Conservation (phyloP, 495 filamentous ascomycete genomes). For the Podospora bellae-mahoneyi region DNA sequence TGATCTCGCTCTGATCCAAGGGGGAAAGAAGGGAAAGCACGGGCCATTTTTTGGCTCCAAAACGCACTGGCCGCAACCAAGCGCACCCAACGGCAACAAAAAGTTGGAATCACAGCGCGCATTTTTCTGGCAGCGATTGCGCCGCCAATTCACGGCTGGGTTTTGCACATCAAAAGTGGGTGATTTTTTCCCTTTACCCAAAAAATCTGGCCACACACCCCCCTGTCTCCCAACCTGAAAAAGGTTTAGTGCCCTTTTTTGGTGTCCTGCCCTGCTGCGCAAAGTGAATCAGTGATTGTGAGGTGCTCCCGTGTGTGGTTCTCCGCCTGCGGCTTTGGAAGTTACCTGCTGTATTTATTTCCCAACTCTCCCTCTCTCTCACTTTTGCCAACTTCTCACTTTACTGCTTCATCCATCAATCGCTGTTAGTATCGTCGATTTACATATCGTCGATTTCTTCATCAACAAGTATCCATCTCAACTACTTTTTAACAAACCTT, state of each 20-base stretch:
- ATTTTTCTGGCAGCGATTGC: constrained; percentile 15
- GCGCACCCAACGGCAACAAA: constrained; percentile 1
- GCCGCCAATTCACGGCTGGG: neutral
- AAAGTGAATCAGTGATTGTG: constrained; percentile 20
- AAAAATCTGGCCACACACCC: constrained; percentile 14
- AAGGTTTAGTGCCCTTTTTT: constrained; percentile 28
- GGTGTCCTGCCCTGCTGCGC: neutral
- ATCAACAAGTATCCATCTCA: constrained; percentile 22
- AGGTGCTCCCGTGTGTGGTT: neutral
- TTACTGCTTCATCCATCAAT: neutral
- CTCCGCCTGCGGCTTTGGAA: neutral
- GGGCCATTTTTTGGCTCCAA: constrained; percentile 18
- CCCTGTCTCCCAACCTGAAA: constrained; percentile 21
- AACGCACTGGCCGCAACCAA: constrained; percentile 23
- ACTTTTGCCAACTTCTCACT: constrained; percentile 15
- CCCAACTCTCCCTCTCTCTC: neutral
- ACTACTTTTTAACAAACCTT: constrained; percentile 38
- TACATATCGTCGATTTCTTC: constrained; percentile 30
- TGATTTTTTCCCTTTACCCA: constrained; percentile 7
- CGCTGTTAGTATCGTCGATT: neutral
- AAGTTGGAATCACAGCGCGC: constrained; percentile 2
- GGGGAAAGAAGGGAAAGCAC: neutral
- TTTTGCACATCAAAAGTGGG: constrained; percentile 22
- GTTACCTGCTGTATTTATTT: neutral
- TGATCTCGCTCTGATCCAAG: neutral